Evolutionary conservation across 139 green algal species (phyloP).

Genomic region (Gonium pectorale): DNA sequence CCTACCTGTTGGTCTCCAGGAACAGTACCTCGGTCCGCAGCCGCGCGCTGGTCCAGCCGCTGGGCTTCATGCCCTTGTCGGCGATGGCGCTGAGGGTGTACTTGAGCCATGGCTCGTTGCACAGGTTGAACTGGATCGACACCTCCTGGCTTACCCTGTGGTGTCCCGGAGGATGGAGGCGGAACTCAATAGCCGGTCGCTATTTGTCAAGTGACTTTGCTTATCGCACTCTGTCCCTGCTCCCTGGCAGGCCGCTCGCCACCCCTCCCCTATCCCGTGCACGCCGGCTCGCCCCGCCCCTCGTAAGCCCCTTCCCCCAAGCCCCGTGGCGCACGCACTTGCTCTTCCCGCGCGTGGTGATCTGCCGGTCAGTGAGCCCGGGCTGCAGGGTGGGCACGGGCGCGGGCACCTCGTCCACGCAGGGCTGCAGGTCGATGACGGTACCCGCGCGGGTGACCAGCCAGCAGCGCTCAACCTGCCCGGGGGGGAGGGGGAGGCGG

Average conservation of each 20-base stretch:
- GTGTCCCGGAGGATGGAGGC: not conserved
- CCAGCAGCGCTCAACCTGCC: conserved; percentile 83
- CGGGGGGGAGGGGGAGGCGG: not conserved
- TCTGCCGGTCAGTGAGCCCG: conserved; percentile 67
- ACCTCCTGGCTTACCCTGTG: conserved; percentile 74
- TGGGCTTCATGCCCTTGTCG: conserved; percentile 90
- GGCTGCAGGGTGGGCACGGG: conserved; percentile 86
- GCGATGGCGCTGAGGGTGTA: conserved; percentile 90
- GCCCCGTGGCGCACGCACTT: conserved; percentile 37
- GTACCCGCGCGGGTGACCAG: conserved; percentile 67
- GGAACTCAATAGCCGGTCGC: too few relatives aligned
- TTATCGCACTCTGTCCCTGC: too few relatives aligned
- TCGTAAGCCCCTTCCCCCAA: not conserved
- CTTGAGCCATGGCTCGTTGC: conserved; percentile 97
- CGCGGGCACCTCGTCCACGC: conserved; percentile 63
- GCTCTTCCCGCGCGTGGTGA: conserved; percentile 77
- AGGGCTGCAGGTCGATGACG: conserved; percentile 74
- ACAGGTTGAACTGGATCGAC: conserved; percentile 96
- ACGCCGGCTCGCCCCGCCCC: not conserved
- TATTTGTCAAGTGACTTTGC: too few relatives aligned
- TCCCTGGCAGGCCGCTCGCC: too few relatives aligned
- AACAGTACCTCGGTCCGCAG: conserved; percentile 87
- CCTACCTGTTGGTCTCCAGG: conserved; percentile 84
- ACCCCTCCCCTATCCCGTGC: too few relatives aligned
- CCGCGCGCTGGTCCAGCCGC: conserved; percentile 89